A percentile compares a stretch with the other conserved stretches of the same genome.
Evolutionary conservation across 2,329 filamentous ascomycete genomes (phyloP).

Genomic region (Ramularia collo-cygni): DNA sequence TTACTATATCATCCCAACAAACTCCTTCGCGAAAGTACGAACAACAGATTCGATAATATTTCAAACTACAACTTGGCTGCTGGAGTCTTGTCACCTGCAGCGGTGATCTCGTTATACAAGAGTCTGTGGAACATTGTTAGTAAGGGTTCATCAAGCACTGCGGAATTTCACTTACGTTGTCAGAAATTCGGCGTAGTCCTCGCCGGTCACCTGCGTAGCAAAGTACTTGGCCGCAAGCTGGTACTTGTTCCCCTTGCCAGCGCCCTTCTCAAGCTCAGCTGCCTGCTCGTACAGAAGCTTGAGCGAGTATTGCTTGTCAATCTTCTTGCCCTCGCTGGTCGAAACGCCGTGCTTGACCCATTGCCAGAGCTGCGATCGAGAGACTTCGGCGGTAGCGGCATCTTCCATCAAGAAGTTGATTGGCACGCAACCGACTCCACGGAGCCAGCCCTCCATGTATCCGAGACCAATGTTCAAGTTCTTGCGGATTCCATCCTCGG

Average conservation of each 20-base stretch:
- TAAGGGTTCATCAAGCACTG: constrained; percentile 7
- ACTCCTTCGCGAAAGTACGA: too few species aligned
- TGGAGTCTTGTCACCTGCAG: constrained; percentile 57
- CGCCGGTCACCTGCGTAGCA: constrained; percentile 83
- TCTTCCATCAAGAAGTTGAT: constrained; percentile 99
- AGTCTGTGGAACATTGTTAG: constrained; percentile 50
- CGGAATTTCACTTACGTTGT: constrained; percentile 56
- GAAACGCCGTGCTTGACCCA: constrained; percentile 71
- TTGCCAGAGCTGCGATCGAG: constrained; percentile 91
- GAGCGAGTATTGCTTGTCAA: constrained; percentile 88
- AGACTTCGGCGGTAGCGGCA: constrained; percentile 93
- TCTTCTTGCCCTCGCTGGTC: constrained; percentile 80
- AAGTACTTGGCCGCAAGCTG: constrained; percentile 89
- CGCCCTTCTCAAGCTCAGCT: constrained; percentile 65
- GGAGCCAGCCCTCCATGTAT: constrained; percentile 98
- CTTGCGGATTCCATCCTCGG: constrained; percentile 92
- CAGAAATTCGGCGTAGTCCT: constrained; percentile 96
- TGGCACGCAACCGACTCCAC: constrained; percentile 89
- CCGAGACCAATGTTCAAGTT: constrained; percentile 94
- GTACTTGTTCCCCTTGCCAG: constrained; percentile 83
- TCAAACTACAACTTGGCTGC: constrained; percentile 37
- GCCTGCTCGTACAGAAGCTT: constrained; percentile 81
- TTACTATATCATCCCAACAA: too few species aligned
- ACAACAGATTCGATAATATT: background rate
- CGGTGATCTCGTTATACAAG: constrained; percentile 82